These are phyloP conservation scores for Yarrowia bubula DNA, from an alignment of 805 yeast species.

Conservation along the genomic window DNA sequence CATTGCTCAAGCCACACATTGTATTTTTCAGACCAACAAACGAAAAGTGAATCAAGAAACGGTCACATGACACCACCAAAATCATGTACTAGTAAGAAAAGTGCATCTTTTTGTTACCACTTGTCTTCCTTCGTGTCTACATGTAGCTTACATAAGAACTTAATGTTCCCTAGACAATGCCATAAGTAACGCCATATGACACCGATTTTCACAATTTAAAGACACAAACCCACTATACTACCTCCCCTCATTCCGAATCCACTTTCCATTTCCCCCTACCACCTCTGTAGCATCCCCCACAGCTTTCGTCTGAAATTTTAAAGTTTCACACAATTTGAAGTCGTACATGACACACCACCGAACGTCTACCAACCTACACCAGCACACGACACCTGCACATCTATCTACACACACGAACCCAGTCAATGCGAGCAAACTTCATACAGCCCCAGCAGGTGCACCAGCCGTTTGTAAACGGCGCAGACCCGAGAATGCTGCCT, in stretches of 20 bases:
- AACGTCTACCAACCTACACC: neutral
- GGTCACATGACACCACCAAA: too few species aligned
- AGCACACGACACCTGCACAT: neutral
- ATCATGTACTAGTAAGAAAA: too few species aligned
- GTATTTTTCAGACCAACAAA: too few species aligned
- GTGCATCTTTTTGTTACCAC: too few species aligned
- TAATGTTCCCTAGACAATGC: too few species aligned
- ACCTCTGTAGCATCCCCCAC: too few species aligned
- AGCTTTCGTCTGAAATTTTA: neutral
- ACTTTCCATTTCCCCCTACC: neutral
- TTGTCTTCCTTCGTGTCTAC: too few species aligned
- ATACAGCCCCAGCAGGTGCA: conserved; percentile 26
- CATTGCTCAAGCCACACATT: too few species aligned
- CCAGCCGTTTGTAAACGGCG: conserved; percentile 19
- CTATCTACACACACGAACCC: neutral
- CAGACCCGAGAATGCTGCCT: conserved; percentile 25
- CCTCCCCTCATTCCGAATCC: too few species aligned
- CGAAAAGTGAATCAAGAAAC: too few species aligned
- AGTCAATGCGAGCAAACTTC: conserved; percentile 24
- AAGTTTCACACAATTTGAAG: neutral
- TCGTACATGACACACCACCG: conserved; percentile 15
- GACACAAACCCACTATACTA: neutral
- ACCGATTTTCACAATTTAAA: neutral
- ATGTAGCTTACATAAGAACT: conserved; percentile 16
- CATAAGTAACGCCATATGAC: too few species aligned